phyloP scores from a whole-genome alignment of 306 rosid genomes.

The Trifolium pratense region DNA sequence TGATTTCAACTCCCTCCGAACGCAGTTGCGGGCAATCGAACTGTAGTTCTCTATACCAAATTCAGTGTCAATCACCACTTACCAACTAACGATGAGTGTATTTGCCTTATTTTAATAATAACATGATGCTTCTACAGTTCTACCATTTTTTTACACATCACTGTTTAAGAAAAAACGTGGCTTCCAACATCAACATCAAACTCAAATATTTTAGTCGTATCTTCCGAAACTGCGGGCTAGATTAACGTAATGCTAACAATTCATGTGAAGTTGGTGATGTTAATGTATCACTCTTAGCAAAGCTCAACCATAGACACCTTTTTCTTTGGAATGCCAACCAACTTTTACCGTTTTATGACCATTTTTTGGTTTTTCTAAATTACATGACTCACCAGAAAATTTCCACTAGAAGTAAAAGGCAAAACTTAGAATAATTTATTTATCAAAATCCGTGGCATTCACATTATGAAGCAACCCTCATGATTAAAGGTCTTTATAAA shows the following conservation, averaged over 20 bases:
- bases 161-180: not conserved
- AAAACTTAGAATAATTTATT: not conserved
- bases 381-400: slow-evolving; percentile 6
- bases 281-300: slow-evolving; percentile 28
- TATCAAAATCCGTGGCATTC: slow-evolving; percentile 6
- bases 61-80: too few relatives aligned
- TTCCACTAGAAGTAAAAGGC: slow-evolving; percentile 20
- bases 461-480: slow-evolving; percentile 1
- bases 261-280: slow-evolving; percentile 42
- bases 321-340: slow-evolving; percentile 25
- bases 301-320: not conserved
- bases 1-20: too few relatives aligned
- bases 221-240: slow-evolving; percentile 34
- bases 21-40: too few relatives aligned
- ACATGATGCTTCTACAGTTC: too few relatives aligned
- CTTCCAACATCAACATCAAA: not conserved
- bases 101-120: too few relatives aligned
- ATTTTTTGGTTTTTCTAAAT: slow-evolving; percentile 5
- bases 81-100: too few relatives aligned
- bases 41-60: too few relatives aligned
- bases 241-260: slow-evolving; percentile 30
- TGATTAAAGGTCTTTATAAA: slow-evolving; percentile 14
- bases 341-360: slow-evolving; percentile 29
- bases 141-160: too few relatives aligned
- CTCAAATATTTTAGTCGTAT: not conserved